Evolutionary conservation across 352 stramenopile genomes (phyloP), one percentile per base, ranked within the genome.

Genomic region (Globisporangium cylindrosporum): DNA sequence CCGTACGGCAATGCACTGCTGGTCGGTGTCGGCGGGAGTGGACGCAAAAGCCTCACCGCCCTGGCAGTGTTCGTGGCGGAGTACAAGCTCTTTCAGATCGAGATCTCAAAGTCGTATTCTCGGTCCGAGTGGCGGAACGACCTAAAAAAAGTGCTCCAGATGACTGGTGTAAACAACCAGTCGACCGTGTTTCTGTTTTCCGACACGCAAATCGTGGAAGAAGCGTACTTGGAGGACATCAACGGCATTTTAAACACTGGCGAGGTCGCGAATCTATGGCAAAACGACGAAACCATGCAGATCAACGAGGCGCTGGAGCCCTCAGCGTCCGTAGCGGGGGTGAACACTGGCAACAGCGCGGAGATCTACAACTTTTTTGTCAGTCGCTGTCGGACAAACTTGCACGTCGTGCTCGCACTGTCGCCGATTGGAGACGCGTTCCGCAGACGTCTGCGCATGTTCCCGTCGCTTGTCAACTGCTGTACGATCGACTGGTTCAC

Each of bases 401-500:
- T 99, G 34, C 96, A 99, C 66, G 80, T 99, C 32, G 94, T 98
- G 55, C 68, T 99, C 22, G 96, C 92, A 41, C 79, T 98, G 10
- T 97, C 87, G 15, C 96, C 96, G 18, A 98, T 98, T 58, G 92
- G 95, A 2, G 92, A 98, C 34, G 91, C 94, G 0, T 99, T 99
- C 71, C 89, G 95, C 2, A 85, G 91, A 9, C 86, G 95, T 5
- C 77, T 98, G 56, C 88, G 95, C 8, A 99, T 98, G 94, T 99
- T 99, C 68, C 96, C 96, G 25, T 97, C 95, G 25, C 83, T 98
- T 2, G 94, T 99, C 4, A 98, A 98, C 71, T 99, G 95, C 73
- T 98, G 94, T 69, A 98, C 95, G 46, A 98, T 99, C 66, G 95
- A 99, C 61, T 99, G 95, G 95, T 99, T 99, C 74, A 92, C 92